Evolutionary conservation across 495 filamentous ascomycete genomes (phyloP).

Genomic region (Lepraria neglecta): DNA sequence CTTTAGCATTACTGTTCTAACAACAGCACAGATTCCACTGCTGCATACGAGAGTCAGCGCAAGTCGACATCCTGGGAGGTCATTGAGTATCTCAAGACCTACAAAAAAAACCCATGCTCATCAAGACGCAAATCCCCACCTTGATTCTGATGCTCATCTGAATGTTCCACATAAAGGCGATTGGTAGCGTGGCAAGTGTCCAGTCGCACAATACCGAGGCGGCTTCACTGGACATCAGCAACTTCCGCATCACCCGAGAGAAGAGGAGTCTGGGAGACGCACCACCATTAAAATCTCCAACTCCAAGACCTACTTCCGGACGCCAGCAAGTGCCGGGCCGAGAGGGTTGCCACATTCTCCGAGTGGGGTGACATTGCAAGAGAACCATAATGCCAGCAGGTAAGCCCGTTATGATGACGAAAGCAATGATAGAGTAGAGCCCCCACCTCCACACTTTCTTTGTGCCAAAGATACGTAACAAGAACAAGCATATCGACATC

Average conservation of each 20-base stretch:
- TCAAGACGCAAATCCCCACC: constrained; percentile 16
- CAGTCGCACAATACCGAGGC: constrained; percentile 40
- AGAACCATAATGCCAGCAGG: constrained; percentile 40
- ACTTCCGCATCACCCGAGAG: not conserved
- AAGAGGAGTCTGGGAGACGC: not conserved
- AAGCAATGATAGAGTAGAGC: constrained; percentile 37
- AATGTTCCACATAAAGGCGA: constrained; percentile 18
- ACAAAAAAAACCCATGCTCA: constrained; percentile 21
- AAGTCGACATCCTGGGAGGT: no score
- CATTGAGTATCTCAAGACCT: not conserved
- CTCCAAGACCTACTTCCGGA: constrained; percentile 34
- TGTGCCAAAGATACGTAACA: constrained; percentile 38
- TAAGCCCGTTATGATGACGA: constrained; percentile 34
- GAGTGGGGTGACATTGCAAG: constrained; percentile 39
- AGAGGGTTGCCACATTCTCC: constrained; percentile 39
- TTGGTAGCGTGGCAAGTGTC: constrained; percentile 36
- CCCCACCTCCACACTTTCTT: constrained; percentile 33
- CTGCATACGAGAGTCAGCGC: no score
- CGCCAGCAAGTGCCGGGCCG: constrained; percentile 37
- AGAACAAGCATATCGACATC: constrained; percentile 42
- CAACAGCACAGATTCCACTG: no score
- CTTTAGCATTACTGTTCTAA: no score
- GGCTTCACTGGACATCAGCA: constrained; percentile 6
- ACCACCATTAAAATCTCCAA: constrained; percentile 40
- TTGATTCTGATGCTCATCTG: constrained; percentile 13